phyloP scores from a whole-genome alignment of 768 basidiomycete genomes.

The Boletales sp. region DNA sequence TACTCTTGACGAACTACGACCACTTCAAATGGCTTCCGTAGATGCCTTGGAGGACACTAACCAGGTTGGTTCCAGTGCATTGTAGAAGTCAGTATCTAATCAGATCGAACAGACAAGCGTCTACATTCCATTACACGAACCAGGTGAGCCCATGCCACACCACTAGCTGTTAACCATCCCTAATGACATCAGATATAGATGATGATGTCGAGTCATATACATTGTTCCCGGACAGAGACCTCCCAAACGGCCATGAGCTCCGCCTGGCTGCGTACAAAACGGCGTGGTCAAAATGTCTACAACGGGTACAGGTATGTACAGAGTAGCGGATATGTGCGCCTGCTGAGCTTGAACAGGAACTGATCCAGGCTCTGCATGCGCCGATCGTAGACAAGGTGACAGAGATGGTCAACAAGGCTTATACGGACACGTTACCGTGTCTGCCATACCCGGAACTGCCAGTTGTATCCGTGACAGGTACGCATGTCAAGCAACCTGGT shows the following conservation, averaged over 20 bases:
- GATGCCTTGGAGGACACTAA: constrained; percentile 20
- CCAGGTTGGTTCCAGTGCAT: constrained; percentile 20
- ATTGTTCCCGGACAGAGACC: constrained; percentile 29
- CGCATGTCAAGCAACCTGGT: constrained; percentile 9
- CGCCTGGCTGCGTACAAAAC: constrained; percentile 51
- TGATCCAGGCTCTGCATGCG: constrained; percentile 45
- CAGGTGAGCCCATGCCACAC: constrained; percentile 16
- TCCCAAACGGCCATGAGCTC: constrained; percentile 32
- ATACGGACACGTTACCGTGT: constrained; percentile 45
- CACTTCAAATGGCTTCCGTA: constrained; percentile 12
- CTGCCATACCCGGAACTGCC: constrained; percentile 62
- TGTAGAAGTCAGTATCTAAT: constrained; percentile 3
- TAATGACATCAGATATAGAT: constrained; percentile 11
- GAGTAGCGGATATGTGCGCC: neutral
- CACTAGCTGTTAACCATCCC: neutral
- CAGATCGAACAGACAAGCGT: constrained; percentile 19
- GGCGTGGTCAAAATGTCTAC: constrained; percentile 59
- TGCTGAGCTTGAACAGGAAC: constrained; percentile 31
- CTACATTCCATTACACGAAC: constrained; percentile 26
- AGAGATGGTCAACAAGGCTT: constrained; percentile 41
- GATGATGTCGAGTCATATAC: constrained; percentile 19
- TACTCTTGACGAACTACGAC: neutral
- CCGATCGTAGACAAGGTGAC: constrained; percentile 46
- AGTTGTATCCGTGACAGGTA: constrained; percentile 55
- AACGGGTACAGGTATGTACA: constrained; percentile 49